Evolutionary conservation across 2,329 filamentous ascomycete genomes (phyloP).

Genomic region (Fusarium buxicola): DNA sequence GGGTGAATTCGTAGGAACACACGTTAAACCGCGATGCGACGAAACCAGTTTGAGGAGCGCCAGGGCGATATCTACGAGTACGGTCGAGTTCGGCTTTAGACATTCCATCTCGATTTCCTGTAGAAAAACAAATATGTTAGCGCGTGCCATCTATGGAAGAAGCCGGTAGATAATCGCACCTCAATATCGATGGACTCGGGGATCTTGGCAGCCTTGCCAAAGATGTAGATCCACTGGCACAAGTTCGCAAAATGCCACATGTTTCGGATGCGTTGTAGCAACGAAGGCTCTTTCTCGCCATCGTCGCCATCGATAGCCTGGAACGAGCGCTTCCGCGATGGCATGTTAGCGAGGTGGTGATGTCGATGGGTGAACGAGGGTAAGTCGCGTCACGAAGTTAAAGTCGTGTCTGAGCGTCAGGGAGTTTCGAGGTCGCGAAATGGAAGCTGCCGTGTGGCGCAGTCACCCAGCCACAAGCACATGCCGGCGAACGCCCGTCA

Average conservation of each 20-base stretch:
- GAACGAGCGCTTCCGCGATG: constrained; percentile 45
- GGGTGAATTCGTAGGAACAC: constrained; percentile 53
- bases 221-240: constrained; percentile 92
- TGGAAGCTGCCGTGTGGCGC: constrained; percentile 39
- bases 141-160: constrained; percentile 2
- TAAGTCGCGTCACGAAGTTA: constrained; percentile 44
- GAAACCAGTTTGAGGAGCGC: constrained; percentile 92
- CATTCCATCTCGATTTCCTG: constrained; percentile 92
- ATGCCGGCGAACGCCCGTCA: constrained; percentile 30
- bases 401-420: constrained; percentile 30
- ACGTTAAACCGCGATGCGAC: constrained; percentile 93
- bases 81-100: constrained; percentile 79
- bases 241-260: constrained; percentile 97
- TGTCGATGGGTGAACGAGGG: constrained; percentile 30
- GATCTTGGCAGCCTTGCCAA: constrained; percentile 90
- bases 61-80: constrained; percentile 84
- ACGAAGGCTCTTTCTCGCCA: constrained; percentile 29
- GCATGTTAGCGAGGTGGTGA: constrained; percentile 39
- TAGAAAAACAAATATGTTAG: constrained; percentile 1
- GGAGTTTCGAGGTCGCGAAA: constrained; percentile 38
- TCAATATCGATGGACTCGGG: constrained; percentile 90
- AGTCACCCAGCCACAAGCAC: constrained; percentile 47
- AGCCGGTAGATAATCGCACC: constrained; percentile 61
- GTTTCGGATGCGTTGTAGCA: constrained; percentile 77
- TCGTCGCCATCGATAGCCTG: constrained; percentile 33